These are phyloP conservation scores for Ophiocordyceps australis DNA, from an alignment of 2,329 filamentous ascomycete genomes.

Conservation along the genomic window DNA sequence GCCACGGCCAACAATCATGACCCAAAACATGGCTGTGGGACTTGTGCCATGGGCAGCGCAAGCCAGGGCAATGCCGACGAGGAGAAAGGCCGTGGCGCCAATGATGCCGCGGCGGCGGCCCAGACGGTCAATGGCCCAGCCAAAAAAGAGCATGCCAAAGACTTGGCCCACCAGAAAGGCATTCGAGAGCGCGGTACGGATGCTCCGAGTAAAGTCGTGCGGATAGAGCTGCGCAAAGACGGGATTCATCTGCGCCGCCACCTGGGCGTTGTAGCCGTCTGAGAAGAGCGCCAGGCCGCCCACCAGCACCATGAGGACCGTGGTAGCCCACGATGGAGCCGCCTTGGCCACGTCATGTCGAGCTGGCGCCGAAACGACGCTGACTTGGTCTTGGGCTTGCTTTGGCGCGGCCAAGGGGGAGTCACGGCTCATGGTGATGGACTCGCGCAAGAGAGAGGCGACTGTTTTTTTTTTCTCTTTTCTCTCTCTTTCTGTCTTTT, in stretches of 20 bases:
- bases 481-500: no score
- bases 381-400: no score
- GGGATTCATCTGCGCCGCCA: slow-evolving; percentile 14
- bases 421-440: no score
- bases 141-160: slow-evolving; percentile 19
- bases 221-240: slow-evolving; percentile 13
- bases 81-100: slow-evolving; percentile 24
- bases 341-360: not conserved
- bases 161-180: slow-evolving; percentile 20
- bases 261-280: slow-evolving; percentile 15
- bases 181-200: slow-evolving; percentile 20
- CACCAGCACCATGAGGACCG: slow-evolving; percentile 7
- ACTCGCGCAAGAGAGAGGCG: no score
- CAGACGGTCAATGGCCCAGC: slow-evolving; percentile 23
- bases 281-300: slow-evolving; percentile 13
- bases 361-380: no score
- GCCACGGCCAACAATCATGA: slow-evolving; percentile 27
- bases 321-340: not conserved
- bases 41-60: slow-evolving; percentile 22
- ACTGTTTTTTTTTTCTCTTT: no score
- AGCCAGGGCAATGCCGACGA: slow-evolving; percentile 23
- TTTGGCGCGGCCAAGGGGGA: no score
- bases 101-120: slow-evolving; percentile 26
- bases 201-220: slow-evolving; percentile 10
- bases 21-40: slow-evolving; percentile 27